These are phyloP conservation scores for Astrothelium subdiscretum DNA, from an alignment of 495 filamentous ascomycete genomes.

Conservation along the genomic window DNA sequence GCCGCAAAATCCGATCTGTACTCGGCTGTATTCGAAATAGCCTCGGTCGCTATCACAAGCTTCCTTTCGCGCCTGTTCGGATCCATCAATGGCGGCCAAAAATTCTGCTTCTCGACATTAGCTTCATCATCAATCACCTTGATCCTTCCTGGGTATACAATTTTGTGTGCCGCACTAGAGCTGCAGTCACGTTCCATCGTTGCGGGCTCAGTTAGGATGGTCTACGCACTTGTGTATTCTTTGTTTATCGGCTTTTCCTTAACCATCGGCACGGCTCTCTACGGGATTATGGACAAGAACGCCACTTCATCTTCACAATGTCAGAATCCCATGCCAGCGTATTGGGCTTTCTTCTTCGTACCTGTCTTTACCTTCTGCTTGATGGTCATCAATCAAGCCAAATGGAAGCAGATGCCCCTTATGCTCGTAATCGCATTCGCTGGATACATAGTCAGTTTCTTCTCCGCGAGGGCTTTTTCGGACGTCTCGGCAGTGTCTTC, in stretches of 20 bases:
- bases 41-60: neutral
- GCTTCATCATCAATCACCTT: conserved; percentile 6
- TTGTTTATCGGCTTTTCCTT: conserved; percentile 9
- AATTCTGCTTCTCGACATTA: conserved; percentile 8
- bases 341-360: conserved; percentile 5
- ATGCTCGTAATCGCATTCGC: conserved; percentile 4
- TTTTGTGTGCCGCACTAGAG: conserved; percentile 4
- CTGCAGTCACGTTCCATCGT: conserved; percentile 4
- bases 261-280: conserved; percentile 6
- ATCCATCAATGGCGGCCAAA: conserved; percentile 1
- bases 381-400: neutral
- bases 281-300: conserved; percentile 5
- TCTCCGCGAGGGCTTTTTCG: neutral
- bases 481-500: neutral
- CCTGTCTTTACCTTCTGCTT: conserved; percentile 4
- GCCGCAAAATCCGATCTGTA: conserved; percentile 1
- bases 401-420: conserved; percentile 2
- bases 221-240: conserved; percentile 9
- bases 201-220: conserved; percentile 5
- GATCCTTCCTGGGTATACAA: conserved; percentile 8
- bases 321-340: conserved; percentile 1
- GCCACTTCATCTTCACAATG: conserved; percentile 3
- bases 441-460: conserved; percentile 7
- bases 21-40: conserved; percentile 4
- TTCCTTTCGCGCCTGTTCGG: conserved; percentile 4